Evolutionary conservation across 257 asterid species (phyloP).

Genomic region (Ophiorrhiza pumila): DNA sequence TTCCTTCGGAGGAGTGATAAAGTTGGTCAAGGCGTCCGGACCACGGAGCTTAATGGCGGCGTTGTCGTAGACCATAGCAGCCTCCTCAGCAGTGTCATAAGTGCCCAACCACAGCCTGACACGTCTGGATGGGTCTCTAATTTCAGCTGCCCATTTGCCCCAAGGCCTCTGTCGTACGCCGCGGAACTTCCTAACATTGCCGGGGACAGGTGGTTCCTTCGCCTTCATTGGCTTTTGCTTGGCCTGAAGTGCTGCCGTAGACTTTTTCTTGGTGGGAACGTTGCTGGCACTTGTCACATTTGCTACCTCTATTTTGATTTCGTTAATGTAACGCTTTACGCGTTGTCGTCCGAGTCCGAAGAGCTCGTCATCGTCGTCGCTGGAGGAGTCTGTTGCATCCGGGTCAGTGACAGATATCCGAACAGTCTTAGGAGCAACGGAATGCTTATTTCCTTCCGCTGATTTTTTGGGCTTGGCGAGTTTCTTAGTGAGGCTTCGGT

Average conservation of each 20-base stretch:
- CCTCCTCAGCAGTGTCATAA: constrained; percentile 52
- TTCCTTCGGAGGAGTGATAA: constrained; percentile 35
- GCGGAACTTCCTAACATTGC: constrained; percentile 32
- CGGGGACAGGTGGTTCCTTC: constrained; percentile 9
- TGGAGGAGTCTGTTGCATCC: constrained; percentile 80
- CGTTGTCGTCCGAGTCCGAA: constrained; percentile 46
- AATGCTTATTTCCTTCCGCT: constrained; percentile 7
- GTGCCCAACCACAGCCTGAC: constrained; percentile 53
- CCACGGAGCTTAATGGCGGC: constrained; percentile 49
- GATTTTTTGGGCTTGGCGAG: constrained; percentile 31
- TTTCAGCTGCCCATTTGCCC: constrained; percentile 58
- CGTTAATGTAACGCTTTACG: constrained; percentile 51
- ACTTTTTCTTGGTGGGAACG: constrained; percentile 17
- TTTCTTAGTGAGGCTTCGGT: constrained; percentile 39
- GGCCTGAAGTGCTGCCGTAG: constrained; percentile 23
- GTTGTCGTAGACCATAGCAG: constrained; percentile 50
- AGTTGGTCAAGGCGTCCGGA: constrained; percentile 45
- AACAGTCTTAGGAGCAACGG: constrained; percentile 32
- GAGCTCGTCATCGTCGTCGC: constrained; percentile 57
- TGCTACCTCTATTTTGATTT: constrained; percentile 43
- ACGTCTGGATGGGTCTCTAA: constrained; percentile 43
- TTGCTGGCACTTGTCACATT: not conserved
- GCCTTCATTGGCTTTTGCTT: constrained; percentile 37
- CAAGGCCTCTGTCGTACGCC: constrained; percentile 52
- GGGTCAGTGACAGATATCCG: constrained; percentile 61